These are phyloP conservation scores for Arthromyces matolae DNA, from an alignment of 768 basidiomycete genomes.

Conservation along the genomic window DNA sequence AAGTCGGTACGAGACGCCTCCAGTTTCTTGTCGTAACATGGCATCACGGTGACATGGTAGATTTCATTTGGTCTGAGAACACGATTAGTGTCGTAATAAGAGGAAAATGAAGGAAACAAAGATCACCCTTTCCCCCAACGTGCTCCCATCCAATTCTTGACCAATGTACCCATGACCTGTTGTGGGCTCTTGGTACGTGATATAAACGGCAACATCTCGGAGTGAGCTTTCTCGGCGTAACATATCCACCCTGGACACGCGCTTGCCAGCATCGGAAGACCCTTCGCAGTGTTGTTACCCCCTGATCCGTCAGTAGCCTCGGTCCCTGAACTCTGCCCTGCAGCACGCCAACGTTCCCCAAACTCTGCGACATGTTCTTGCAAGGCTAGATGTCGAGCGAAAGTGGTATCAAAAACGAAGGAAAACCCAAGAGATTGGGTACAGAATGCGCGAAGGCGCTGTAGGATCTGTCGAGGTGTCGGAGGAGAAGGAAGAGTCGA, in stretches of 20 bases:
- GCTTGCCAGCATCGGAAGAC: slow-evolving; percentile 87
- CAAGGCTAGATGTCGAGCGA: slow-evolving; percentile 83
- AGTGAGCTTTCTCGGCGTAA: slow-evolving; percentile 96
- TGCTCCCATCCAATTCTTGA: slow-evolving; percentile 81
- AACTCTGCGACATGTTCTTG: slow-evolving; percentile 82
- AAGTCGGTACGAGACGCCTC: slow-evolving; percentile 96
- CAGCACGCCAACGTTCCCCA: slow-evolving; percentile 55
- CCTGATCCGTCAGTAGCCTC: slow-evolving; percentile 1
- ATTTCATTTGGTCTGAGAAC: slow-evolving; percentile 70
- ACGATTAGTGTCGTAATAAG: slow-evolving; percentile 1
- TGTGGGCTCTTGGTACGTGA: slow-evolving; percentile 88
- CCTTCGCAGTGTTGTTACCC: slow-evolving; percentile 16
- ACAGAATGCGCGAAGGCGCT: slow-evolving; percentile 70
- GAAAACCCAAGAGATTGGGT: slow-evolving; percentile 64
- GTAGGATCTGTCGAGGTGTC: slow-evolving; percentile 58
- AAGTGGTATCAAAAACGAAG: slow-evolving; percentile 93
- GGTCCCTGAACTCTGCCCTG: slow-evolving; percentile 12
- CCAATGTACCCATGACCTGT: slow-evolving; percentile 89
- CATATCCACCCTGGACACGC: slow-evolving; percentile 99
- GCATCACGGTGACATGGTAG: slow-evolving; percentile 98
- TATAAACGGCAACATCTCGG: slow-evolving; percentile 90
- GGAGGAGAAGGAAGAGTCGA: slow-evolving; percentile 40
- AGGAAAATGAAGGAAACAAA: slow-evolving; percentile 27
- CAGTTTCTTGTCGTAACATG: slow-evolving; percentile 99
- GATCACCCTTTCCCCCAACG: slow-evolving; percentile 69